Evolutionary conservation across 164 flowering plant species (phyloP).

Genomic region (Magnolia officinalis): DNA sequence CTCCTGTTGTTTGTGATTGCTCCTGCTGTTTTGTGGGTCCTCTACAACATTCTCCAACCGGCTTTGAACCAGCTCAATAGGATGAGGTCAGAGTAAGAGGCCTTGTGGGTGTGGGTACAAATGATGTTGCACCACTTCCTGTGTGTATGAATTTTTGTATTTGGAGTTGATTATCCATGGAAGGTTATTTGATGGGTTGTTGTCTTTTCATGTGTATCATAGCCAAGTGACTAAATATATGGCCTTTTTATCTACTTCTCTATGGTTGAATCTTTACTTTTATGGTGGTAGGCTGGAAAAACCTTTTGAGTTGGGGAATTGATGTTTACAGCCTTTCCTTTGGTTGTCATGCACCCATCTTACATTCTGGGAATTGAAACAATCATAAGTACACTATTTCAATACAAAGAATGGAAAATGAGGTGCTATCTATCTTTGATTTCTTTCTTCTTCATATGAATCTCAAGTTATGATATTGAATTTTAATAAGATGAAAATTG

Average conservation of each 20-base stretch:
- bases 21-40: constrained; percentile 74
- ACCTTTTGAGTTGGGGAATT: neutral
- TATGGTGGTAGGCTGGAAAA: neutral
- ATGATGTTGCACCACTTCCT: neutral
- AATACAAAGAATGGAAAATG: neutral
- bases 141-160: constrained; percentile 1
- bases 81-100: constrained; percentile 57
- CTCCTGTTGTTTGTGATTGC: constrained; percentile 58
- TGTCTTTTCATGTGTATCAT: neutral
- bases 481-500: neutral
- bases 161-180: neutral
- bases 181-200: neutral
- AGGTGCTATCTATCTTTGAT: neutral
- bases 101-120: neutral
- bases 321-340: neutral
- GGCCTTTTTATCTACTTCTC: neutral
- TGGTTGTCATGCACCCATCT: neutral
- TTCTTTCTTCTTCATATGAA: neutral
- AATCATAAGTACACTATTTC: neutral
- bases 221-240: neutral
- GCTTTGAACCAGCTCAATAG: constrained; percentile 88
- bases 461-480: neutral
- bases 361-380: neutral
- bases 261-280: neutral
- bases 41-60: constrained; percentile 68